Conservation (phyloP, 31 red algal species). For the Endocladia muricata region DNA sequence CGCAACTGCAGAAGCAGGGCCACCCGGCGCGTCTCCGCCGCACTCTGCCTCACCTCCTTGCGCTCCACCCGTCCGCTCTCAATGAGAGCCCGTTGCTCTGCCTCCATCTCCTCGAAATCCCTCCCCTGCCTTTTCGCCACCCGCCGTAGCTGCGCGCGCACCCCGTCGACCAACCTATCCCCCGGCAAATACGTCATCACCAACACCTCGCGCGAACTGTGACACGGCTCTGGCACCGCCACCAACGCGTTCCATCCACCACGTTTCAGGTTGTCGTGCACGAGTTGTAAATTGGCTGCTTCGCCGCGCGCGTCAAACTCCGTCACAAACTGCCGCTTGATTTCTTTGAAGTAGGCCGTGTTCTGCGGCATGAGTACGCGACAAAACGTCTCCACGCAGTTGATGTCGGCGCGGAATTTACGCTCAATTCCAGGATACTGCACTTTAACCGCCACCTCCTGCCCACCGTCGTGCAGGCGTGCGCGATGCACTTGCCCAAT, state of each 20-base stretch:
- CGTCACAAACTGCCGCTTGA: conserved; percentile 70
- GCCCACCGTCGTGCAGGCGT: conserved; percentile 44
- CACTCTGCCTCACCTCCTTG: neutral
- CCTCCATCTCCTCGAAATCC: conserved; percentile 53
- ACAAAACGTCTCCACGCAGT: conserved; percentile 68
- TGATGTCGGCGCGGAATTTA: conserved; percentile 73
- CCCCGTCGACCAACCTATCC: conserved; percentile 59
- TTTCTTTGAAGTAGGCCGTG: conserved; percentile 52
- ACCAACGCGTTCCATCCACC: conserved; percentile 38
- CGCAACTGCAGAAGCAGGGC: conserved; percentile 21
- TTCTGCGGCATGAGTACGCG: conserved; percentile 76
- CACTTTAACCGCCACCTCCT: conserved; percentile 86
- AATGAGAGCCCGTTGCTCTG: conserved; percentile 47
- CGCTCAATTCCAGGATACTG: conserved; percentile 72
- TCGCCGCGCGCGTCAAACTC: conserved; percentile 77
- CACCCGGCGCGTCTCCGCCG: conserved; percentile 15
- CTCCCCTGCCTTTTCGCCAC: conserved; percentile 45
- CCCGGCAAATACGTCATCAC: conserved; percentile 68
- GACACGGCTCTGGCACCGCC: conserved; percentile 50
- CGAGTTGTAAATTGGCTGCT: conserved; percentile 56
- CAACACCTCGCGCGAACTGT: conserved; percentile 53
- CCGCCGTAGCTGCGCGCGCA: conserved; percentile 36
- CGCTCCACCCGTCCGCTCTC: conserved; percentile 19
- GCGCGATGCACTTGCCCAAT: conserved; percentile 88
- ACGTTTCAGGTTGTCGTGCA: conserved; percentile 46